Evolutionary conservation across 306 rosid species (phyloP).

Genomic region (Psophocarpus tetragonolobus): DNA sequence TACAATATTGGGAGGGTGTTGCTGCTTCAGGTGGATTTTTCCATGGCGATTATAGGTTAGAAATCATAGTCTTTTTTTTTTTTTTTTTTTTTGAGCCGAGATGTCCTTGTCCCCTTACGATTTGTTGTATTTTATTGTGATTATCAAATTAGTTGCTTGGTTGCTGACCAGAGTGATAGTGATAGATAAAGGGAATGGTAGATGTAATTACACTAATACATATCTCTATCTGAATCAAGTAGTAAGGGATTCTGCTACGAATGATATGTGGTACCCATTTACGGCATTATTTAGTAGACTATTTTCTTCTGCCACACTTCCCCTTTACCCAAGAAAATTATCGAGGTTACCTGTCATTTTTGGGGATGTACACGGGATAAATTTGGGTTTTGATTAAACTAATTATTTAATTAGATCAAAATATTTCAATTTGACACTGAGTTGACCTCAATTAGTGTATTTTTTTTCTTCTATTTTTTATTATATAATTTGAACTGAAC

Average conservation of each 20-base stretch:
- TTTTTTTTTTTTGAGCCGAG: slow-evolving; percentile 34
- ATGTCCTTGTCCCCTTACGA: slow-evolving; percentile 27
- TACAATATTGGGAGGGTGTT: slow-evolving; percentile 25
- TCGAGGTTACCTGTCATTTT: too few species aligned
- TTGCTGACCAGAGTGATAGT: slow-evolving; percentile 38
- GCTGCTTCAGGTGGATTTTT: slow-evolving; percentile 31
- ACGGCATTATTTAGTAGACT: neutral
- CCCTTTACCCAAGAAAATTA: neutral
- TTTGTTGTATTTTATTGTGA: neutral
- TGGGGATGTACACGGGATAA: too few species aligned
- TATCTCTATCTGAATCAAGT: slow-evolving; percentile 32
- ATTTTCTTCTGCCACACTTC: neutral
- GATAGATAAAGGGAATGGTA: neutral
- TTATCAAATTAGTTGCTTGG: slow-evolving; percentile 19
- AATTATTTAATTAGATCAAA: too few species aligned
- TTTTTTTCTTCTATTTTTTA: too few species aligned
- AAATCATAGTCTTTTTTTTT: slow-evolving; percentile 37
- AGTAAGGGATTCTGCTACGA: slow-evolving; percentile 21
- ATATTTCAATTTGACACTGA: too few species aligned
- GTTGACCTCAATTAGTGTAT: too few species aligned
- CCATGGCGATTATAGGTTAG: slow-evolving; percentile 26
- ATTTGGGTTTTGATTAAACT: too few species aligned
- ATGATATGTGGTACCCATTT: slow-evolving; percentile 34
- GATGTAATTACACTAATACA: neutral
- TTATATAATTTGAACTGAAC: too few species aligned